Conservation (phyloP, 1,139 yeast genomes). For the Candida tropicalis region DNA sequence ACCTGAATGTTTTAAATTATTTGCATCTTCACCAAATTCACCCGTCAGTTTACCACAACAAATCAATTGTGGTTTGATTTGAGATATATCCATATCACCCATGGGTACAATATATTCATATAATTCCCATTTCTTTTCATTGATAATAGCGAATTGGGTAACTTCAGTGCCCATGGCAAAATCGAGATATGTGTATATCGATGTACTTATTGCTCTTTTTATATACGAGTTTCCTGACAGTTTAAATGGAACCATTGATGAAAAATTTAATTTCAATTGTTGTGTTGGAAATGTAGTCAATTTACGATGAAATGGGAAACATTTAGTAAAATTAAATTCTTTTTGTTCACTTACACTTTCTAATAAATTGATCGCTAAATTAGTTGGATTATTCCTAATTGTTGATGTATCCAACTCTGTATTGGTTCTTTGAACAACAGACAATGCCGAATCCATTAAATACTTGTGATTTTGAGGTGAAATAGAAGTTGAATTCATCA, state of each 20-base stretch:
- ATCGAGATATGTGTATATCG: constrained; percentile 53
- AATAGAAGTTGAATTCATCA: constrained; percentile 16
- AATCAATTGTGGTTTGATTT: constrained; percentile 52
- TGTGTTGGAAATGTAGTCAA: constrained; percentile 67
- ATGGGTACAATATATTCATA: constrained; percentile 44
- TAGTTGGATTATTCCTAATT: constrained; percentile 7
- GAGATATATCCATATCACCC: constrained; percentile 16
- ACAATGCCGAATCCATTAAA: neutral
- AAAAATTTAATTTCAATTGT: constrained; percentile 48
- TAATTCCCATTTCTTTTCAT: constrained; percentile 74
- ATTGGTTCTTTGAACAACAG: constrained; percentile 1
- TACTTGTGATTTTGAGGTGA: constrained; percentile 19
- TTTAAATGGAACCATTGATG: constrained; percentile 35
- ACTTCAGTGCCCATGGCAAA: constrained; percentile 45
- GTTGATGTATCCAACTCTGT: constrained; percentile 7
- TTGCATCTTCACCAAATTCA: constrained; percentile 58
- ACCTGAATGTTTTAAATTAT: constrained; percentile 24
- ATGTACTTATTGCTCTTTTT: constrained; percentile 58
- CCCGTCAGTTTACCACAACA: constrained; percentile 74
- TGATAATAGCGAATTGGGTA: constrained; percentile 62
- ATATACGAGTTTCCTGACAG: constrained; percentile 29
- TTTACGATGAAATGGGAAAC: constrained; percentile 82
- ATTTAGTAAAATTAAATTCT: constrained; percentile 71
- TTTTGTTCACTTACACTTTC: constrained; percentile 42
- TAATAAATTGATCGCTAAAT: constrained; percentile 26